Evolutionary conservation across 768 basidiomycete species (phyloP), one percentile per base, ranked within the genome.

Genomic region (Dentipellis fragilis): DNA sequence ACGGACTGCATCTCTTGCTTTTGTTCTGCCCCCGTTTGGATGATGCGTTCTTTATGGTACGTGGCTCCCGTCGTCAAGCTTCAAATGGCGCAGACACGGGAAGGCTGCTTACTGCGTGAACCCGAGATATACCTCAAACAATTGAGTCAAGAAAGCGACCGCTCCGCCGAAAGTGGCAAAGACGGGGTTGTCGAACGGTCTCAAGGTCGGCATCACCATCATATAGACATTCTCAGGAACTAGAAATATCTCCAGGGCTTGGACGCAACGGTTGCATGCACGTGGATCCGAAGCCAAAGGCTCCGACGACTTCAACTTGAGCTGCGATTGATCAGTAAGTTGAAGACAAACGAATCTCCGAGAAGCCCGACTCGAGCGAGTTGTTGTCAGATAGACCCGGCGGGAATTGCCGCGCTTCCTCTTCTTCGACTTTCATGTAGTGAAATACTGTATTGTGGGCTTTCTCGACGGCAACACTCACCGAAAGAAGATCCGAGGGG

Each of bases 141-240:
- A 59, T 38, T 72, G 70, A 14, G 50, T 22, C 45, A 68, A 57
- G 22, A 65, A 69, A 3, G 66, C 66, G 12, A 69, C 53, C 1
- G 59, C 65, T 54, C 71, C 71, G 1, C 69, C 71, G 4, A 69
- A 37, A 1, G 69, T 67, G 1, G 62, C 48, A 51, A 69, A 70
- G 0, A 40, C 58, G n/a, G 63, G 65, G 12, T 60, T 38, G 46
- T 65, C 49, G 29, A 55, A 61, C 10, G 38, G 11, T 2, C 62
- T 56, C 9, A 71, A 51, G 1, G 66, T 55, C 1, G 67, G 66
- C 67, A 72, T 68, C 5, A 69, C 68, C 3, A 71, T 17, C 34
- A 71, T 48, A 0, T 49, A 42, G 5, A 35, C 52, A 10, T 60
- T 39, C 0, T 62, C 58, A 2, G 66, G 64, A 4, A 63, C 42